Conservation (phyloP, 2,329 filamentous ascomycete species). For the Hypoxylon sp. region DNA sequence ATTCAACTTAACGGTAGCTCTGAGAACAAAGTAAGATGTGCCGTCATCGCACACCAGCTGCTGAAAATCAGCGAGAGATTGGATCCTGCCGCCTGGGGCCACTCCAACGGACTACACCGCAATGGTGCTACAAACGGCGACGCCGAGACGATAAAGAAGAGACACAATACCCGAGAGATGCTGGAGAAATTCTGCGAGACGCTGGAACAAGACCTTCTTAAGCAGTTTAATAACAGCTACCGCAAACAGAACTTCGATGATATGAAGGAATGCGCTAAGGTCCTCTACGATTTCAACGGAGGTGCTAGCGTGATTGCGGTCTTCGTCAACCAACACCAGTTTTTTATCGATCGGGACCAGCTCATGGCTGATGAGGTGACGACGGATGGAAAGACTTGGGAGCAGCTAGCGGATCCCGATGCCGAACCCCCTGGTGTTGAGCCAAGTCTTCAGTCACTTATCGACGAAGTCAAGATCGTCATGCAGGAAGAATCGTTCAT, state of each 20-base stretch:
- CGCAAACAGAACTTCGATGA: slow-evolving; percentile 94
- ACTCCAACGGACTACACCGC: slow-evolving; percentile 66
- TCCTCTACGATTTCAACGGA: slow-evolving; percentile 94
- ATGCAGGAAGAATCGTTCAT: slow-evolving; percentile 98
- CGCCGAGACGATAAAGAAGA: slow-evolving; percentile 56
- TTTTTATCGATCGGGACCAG: slow-evolving; percentile 97
- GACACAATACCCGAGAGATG: slow-evolving; percentile 82
- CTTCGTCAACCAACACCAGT: slow-evolving; percentile 99
- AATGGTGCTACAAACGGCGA: slow-evolving; percentile 64
- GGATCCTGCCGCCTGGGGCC: slow-evolving; percentile 80
- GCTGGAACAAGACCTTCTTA: slow-evolving; percentile 92
- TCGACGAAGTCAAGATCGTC: slow-evolving; percentile 94
- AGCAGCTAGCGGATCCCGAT: slow-evolving; percentile 93
- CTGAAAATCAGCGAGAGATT: slow-evolving; percentile 94
- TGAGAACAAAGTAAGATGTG: slow-evolving; percentile 93
- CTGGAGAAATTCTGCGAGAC: slow-evolving; percentile 98
- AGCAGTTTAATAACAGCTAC: slow-evolving; percentile 98
- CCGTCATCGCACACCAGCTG: slow-evolving; percentile 91
- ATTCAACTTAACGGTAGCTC: slow-evolving; percentile 85
- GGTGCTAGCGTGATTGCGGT: slow-evolving; percentile 94
- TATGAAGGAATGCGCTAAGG: slow-evolving; percentile 96
- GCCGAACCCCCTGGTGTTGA: slow-evolving; percentile 92
- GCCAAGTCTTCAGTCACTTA: slow-evolving; percentile 87
- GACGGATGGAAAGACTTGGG: slow-evolving; percentile 83
- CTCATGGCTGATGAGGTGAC: slow-evolving; percentile 88